A percentile compares a stretch with the other conserved stretches of the same genome.
phyloP scores from a whole-genome alignment of 2,329 filamentous ascomycete species.

The Exophiala bonariae region DNA sequence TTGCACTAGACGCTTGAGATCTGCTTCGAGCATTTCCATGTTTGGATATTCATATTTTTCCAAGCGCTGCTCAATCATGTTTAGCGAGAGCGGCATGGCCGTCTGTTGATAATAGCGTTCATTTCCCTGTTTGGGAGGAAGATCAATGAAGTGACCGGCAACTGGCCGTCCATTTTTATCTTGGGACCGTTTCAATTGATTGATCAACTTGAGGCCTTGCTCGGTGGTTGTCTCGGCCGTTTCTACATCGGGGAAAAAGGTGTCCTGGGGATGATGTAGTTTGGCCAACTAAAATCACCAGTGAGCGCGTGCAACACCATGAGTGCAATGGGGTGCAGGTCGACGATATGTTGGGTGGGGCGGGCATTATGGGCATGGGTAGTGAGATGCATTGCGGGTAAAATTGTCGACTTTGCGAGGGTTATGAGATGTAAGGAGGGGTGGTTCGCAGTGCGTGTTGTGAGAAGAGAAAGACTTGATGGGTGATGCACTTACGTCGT shows the following conservation, averaged over 20 bases:
- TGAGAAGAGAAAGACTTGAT: slow-evolving; percentile 14
- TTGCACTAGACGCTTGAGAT: slow-evolving; percentile 81
- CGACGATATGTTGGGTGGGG: slow-evolving; percentile 1
- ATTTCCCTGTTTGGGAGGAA: slow-evolving; percentile 56
- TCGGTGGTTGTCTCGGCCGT: slow-evolving; percentile 68
- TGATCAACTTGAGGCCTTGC: slow-evolving; percentile 71
- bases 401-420: slow-evolving; percentile 1
- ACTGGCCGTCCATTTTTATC: slow-evolving; percentile 82
- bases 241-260: slow-evolving; percentile 45
- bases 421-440: background rate
- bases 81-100: slow-evolving; percentile 75
- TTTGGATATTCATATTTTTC: slow-evolving; percentile 66
- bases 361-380: slow-evolving; percentile 5
- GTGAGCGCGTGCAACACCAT: background rate
- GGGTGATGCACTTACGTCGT: slow-evolving; percentile 26
- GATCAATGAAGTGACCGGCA: slow-evolving; percentile 71
- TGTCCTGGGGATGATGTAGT: slow-evolving; percentile 20
- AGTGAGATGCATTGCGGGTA: too few relatives aligned
- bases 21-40: slow-evolving; percentile 75
- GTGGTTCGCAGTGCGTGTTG: background rate
- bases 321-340: slow-evolving; percentile 4
- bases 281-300: slow-evolving; percentile 13
- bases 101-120: slow-evolving; percentile 77
- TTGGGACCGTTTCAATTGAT: slow-evolving; percentile 71
- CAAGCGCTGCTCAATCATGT: slow-evolving; percentile 74